phyloP scores from a whole-genome alignment of 768 basidiomycete genomes.

The Trametes cinnabarina region DNA sequence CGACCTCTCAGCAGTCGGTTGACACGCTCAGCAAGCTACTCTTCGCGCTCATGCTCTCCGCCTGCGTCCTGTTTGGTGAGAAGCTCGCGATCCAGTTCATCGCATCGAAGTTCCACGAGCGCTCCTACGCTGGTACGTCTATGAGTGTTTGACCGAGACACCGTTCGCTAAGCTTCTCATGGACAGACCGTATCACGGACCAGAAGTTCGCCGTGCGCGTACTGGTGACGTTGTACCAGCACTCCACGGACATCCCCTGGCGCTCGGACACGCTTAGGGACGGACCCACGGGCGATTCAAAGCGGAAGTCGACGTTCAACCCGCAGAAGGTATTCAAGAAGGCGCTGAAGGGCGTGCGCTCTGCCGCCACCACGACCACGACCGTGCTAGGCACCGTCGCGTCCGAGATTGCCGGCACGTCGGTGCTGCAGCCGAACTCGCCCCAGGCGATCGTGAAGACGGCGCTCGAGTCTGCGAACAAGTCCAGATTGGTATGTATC shows the following conservation, averaged over 20 bases:
- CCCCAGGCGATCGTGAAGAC: constrained; percentile 78
- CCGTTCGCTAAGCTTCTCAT: background rate
- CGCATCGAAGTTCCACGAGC: constrained; percentile 76
- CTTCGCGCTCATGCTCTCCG: constrained; percentile 70
- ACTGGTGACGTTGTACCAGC: constrained; percentile 72
- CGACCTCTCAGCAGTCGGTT: constrained; percentile 27
- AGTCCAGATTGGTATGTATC: constrained; percentile 59
- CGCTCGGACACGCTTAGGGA: constrained; percentile 60
- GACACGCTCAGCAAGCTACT: constrained; percentile 59
- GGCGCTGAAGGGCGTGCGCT: constrained; percentile 65
- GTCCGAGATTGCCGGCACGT: constrained; percentile 58
- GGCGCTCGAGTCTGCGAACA: constrained; percentile 77
- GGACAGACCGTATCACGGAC: constrained; percentile 70
- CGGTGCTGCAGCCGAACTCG: constrained; percentile 86
- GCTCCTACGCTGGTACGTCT: constrained; percentile 58
- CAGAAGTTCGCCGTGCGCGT: constrained; percentile 77
- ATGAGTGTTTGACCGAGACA: background rate
- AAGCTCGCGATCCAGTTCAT: constrained; percentile 89
- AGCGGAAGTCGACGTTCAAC: constrained; percentile 40
- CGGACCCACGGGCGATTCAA: constrained; percentile 26
- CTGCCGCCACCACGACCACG: constrained; percentile 78
- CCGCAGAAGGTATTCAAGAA: constrained; percentile 67
- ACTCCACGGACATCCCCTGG: constrained; percentile 73
- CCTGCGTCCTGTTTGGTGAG: constrained; percentile 70
- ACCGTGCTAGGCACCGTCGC: constrained; percentile 67